These are phyloP conservation scores for Candida sp. DNA, from an alignment of 1,139 yeast species.

Conservation along the genomic window DNA sequence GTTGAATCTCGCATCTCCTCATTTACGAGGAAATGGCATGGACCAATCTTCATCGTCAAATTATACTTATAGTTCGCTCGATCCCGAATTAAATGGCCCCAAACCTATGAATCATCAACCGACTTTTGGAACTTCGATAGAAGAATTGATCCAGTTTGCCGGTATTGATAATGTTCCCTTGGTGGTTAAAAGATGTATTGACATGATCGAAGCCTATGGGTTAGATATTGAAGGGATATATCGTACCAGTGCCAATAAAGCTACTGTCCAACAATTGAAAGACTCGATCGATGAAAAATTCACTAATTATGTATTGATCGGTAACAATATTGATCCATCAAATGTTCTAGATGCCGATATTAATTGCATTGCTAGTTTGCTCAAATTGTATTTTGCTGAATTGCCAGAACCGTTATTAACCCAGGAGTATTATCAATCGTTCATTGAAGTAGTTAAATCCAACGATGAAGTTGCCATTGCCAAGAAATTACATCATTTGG, in stretches of 20 bases:
- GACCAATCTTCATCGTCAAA: not conserved
- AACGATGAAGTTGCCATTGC: slow-evolving; percentile 49
- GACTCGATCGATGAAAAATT: slow-evolving; percentile 79
- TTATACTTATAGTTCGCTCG: slow-evolving; percentile 30
- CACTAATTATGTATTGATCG: slow-evolving; percentile 49
- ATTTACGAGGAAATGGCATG: not conserved
- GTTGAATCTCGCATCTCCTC: not conserved
- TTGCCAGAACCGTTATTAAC: slow-evolving; percentile 74
- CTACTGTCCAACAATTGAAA: slow-evolving; percentile 69
- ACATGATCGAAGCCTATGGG: slow-evolving; percentile 82
- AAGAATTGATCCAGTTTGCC: slow-evolving; percentile 70
- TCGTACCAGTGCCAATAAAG: slow-evolving; percentile 76
- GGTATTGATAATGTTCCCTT: slow-evolving; percentile 87
- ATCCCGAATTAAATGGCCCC: slow-evolving; percentile 44
- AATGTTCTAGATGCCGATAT: slow-evolving; percentile 68
- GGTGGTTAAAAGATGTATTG: slow-evolving; percentile 86
- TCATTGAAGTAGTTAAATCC: slow-evolving; percentile 72
- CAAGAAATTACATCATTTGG: slow-evolving; percentile 81
- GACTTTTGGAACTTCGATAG: slow-evolving; percentile 84
- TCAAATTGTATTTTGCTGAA: slow-evolving; percentile 63
- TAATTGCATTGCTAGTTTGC: slow-evolving; percentile 64
- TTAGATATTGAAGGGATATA: slow-evolving; percentile 85
- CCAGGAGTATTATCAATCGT: slow-evolving; percentile 49
- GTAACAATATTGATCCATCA: slow-evolving; percentile 39
- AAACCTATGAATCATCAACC: slow-evolving; percentile 43